phyloP scores from a whole-genome alignment of 306 rosid species.

The Cucumis hystrix region DNA sequence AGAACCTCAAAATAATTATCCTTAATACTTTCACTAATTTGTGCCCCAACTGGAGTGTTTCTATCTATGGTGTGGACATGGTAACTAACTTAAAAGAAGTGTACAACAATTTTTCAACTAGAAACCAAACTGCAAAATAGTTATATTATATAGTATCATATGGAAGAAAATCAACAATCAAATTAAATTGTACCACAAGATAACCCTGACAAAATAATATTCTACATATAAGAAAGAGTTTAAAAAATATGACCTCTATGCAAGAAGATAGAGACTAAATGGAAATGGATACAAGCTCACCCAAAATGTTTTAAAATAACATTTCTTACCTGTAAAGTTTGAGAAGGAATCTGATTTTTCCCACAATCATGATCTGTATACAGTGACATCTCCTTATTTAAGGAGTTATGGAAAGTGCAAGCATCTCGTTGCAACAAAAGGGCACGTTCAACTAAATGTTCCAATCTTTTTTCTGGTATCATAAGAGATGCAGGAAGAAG shows the following conservation, averaged over 20 bases:
- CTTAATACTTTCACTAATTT: no score
- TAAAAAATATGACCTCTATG: background rate
- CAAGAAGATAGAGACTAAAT: background rate
- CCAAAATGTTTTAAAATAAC: background rate
- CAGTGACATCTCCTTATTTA: constrained; percentile 80
- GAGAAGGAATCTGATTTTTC: constrained; percentile 78
- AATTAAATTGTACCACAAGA: background rate
- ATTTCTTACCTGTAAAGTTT: constrained; percentile 56
- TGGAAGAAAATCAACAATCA: background rate
- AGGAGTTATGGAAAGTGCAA: constrained; percentile 80
- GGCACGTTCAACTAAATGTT: constrained; percentile 86
- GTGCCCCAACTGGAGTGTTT: background rate
- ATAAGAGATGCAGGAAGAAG: constrained; percentile 79
- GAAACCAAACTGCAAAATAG: no score
- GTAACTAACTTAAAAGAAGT: background rate
- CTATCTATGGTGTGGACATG: background rate
- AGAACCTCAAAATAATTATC: background rate
- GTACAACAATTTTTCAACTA: background rate
- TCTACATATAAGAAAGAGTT: background rate
- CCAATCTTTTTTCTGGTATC: constrained; percentile 93
- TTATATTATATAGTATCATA: no score
- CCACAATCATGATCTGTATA: constrained; percentile 90
- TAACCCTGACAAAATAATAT: background rate
- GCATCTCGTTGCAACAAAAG: constrained; percentile 82
- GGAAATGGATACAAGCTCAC: background rate